phyloP scores from a whole-genome alignment of 441 rosid genomes.

The Mallotus japonicus region DNA sequence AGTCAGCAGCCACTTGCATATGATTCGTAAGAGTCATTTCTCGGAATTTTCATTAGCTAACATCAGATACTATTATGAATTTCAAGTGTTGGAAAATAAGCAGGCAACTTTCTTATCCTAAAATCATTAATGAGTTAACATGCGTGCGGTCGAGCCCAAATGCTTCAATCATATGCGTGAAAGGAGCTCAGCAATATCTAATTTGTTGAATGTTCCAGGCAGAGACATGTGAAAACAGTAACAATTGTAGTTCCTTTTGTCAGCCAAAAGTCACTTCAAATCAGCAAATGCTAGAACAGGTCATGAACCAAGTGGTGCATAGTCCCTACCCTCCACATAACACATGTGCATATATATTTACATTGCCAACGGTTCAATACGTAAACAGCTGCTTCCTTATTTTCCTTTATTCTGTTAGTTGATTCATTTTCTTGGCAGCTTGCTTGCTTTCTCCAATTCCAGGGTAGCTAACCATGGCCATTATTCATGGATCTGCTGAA shows the following conservation, averaged over 20 bases:
- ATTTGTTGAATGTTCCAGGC: not conserved
- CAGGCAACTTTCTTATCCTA: not conserved
- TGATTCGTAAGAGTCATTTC: not conserved
- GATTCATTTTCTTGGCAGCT: not conserved
- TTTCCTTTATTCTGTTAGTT: not conserved
- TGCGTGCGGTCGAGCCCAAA: constrained; percentile 8
- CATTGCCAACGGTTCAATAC: not conserved
- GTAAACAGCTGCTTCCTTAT: not conserved
- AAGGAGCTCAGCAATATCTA: not conserved
- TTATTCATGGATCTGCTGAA: constrained; percentile 3
- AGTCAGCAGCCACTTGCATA: not conserved
- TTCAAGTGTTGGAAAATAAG: not conserved
- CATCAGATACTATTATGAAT: not conserved
- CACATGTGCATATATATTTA: not conserved
- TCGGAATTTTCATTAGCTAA: not conserved
- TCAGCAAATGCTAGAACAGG: not conserved
- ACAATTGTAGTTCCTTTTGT: not conserved
- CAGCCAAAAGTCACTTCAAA: not conserved
- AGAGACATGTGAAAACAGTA: not conserved
- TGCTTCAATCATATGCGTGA: not conserved
- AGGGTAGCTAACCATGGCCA: constrained; percentile 13
- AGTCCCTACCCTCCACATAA: not conserved
- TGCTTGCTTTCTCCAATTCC: constrained; percentile 1
- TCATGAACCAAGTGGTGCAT: not conserved
- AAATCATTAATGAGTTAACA: not conserved